Base-by-base conservation (phyloP, 1,284 basidiomycete genomes). In the Sporisorium scitamineum region DNA sequence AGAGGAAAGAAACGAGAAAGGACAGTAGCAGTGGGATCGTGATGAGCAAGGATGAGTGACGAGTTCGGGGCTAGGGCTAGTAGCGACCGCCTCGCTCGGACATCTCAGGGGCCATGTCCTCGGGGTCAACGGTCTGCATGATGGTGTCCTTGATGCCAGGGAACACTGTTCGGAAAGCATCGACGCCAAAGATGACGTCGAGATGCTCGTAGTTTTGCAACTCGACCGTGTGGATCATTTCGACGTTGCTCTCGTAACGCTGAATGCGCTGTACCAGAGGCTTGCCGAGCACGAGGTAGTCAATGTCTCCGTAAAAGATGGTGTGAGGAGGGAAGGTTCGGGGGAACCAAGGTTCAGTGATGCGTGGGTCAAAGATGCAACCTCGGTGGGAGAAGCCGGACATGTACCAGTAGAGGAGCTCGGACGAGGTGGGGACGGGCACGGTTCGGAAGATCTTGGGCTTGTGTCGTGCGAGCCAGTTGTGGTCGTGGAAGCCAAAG, bases 361-460 rank as follows among this genome's bases (percentile, higher is more conserved):
- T 70, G 42, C 78, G 76, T 4, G 84, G 83, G 61, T 85, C 82
- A 54, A 85, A 85, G 67, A 85, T 80, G 69, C 84, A 85, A n/a
- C 83, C 84, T 31, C 83, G 81, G 56, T 79, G 76, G 11, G 76
- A 74, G 66, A 84, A 85, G 42, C 70, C 75, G 18, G 75, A 73
- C 79, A 85, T 84, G 79, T 84, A 85, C 73, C 78, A 85, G 77
- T 85, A 84, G 57, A 85, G 78, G 34, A 85, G 70, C 67, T 85
- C 84, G 27, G 78, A 78, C 22, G 80, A 82, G 18, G 84, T 85
- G 9, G 70, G 60, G 14, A 83, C 62, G 47, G 82, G 81, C 18
- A 82, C 70, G 13, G 81, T 61, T 18, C 84, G 78, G 75, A 85
- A 85, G 24, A 85, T 76, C 78, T 85, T 85, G 59, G 81, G 81